Conservation (phyloP, 331 rosid genomes). For the Malus hybrid region DNA sequence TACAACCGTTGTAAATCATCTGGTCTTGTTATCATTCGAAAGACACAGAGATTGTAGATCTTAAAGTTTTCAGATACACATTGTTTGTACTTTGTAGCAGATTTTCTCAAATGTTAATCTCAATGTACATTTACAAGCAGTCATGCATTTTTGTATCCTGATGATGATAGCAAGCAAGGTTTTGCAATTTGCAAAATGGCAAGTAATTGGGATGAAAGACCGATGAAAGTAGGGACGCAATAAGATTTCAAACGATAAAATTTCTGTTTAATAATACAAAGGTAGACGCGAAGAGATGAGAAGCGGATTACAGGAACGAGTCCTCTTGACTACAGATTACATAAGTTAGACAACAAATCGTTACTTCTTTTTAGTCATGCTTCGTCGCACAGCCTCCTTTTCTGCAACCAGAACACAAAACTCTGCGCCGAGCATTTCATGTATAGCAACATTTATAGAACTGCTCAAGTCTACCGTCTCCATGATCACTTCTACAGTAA, state of each 20-base stretch:
- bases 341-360: constrained; percentile 4
- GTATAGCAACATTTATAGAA: constrained; percentile 50
- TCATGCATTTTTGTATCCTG: background rate
- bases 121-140: background rate
- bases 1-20: background rate
- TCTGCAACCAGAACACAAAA: constrained; percentile 67
- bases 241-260: no score
- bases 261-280: background rate
- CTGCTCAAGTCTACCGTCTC: constrained; percentile 49
- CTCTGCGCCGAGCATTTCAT: constrained; percentile 87
- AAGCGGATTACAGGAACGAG: background rate
- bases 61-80: background rate
- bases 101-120: background rate
- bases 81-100: background rate
- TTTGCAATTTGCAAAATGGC: background rate
- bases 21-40: background rate
- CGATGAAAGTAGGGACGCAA: no score
- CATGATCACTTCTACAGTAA: constrained; percentile 48
- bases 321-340: background rate
- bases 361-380: constrained; percentile 39
- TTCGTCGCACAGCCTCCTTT: constrained; percentile 64
- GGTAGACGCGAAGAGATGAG: background rate
- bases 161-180: background rate
- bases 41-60: background rate
- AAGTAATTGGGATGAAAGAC: background rate